Conservation (phyloP, 176 grass and related monocot genomes). For the Avena atlantica region DNA sequence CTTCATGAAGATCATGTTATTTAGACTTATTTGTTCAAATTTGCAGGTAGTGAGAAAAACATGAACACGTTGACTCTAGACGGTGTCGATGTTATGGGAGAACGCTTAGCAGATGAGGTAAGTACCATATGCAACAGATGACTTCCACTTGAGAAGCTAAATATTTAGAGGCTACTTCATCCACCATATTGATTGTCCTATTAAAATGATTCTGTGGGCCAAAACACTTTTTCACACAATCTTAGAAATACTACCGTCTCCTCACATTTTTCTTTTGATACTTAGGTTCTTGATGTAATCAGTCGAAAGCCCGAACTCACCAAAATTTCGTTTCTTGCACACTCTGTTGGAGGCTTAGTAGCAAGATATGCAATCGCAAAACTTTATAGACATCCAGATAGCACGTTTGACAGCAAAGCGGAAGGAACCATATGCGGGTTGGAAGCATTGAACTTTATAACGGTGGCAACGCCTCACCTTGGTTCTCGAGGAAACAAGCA, state of each 20-base stretch:
- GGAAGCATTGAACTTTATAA: conserved; percentile 86
- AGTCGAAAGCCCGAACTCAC: conserved; percentile 59
- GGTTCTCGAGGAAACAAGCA: conserved; percentile 91
- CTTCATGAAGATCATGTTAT: neutral
- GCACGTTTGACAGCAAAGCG: conserved; percentile 5
- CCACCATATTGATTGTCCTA: neutral
- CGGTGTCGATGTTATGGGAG: conserved; percentile 83
- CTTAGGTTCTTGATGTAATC: conserved; percentile 73
- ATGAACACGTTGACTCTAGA: conserved; percentile 64
- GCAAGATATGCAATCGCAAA: conserved; percentile 87
- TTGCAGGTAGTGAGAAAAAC: conserved; percentile 88
- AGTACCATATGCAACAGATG: neutral
- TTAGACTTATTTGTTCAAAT: conserved; percentile 28
- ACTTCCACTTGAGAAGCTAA: neutral
- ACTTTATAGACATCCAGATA: conserved; percentile 60
- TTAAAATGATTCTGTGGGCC: neutral
- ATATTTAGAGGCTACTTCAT: conserved; percentile 21
- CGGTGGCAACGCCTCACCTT: conserved; percentile 89
- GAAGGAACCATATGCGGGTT: conserved; percentile 70
- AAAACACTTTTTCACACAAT: neutral
- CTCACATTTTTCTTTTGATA: conserved; percentile 24
- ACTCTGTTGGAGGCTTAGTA: conserved; percentile 87
- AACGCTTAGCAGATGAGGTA: conserved; percentile 84
- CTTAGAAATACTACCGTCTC: neutral
- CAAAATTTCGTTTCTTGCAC: conserved; percentile 91